These are phyloP conservation scores for Pistacia atlantica DNA, from an alignment of 345 rosid species.

Conservation along the genomic window DNA sequence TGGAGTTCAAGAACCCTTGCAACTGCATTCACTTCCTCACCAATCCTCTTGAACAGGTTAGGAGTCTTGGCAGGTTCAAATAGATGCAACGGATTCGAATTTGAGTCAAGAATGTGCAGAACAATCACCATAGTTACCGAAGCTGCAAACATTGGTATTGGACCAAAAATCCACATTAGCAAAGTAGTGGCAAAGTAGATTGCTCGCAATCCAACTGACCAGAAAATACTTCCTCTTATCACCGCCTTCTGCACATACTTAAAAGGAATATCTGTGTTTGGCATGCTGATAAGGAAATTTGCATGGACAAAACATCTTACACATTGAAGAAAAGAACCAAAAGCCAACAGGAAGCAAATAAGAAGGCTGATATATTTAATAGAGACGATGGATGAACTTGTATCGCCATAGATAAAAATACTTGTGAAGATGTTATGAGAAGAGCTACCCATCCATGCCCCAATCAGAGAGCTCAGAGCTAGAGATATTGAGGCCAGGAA, in stretches of 20 bases:
- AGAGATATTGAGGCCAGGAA: constrained; percentile 35
- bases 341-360: constrained; percentile 38
- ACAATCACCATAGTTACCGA: constrained; percentile 28
- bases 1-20: constrained; percentile 13
- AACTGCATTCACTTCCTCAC: constrained; percentile 16
- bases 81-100: constrained; percentile 23
- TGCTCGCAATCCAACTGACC: constrained; percentile 31
- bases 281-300: constrained; percentile 36
- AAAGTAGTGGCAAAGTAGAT: constrained; percentile 33
- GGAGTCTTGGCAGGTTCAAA: constrained; percentile 17
- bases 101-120: constrained; percentile 30
- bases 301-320: constrained; percentile 27
- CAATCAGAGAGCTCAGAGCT: constrained; percentile 37
- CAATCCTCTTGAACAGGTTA: not conserved
- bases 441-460: constrained; percentile 29
- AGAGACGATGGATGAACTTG: constrained; percentile 18
- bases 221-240: constrained; percentile 27
- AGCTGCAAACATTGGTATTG: constrained; percentile 36
- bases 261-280: constrained; percentile 28
- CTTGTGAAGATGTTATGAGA: constrained; percentile 16
- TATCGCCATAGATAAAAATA: constrained; percentile 29
- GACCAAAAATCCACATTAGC: constrained; percentile 42
- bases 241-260: constrained; percentile 26
- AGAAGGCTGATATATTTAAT: constrained; percentile 36
- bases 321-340: constrained; percentile 35